Conservation (phyloP, 73 alveolate genomes). For the Paramecium primaurelia region DNA sequence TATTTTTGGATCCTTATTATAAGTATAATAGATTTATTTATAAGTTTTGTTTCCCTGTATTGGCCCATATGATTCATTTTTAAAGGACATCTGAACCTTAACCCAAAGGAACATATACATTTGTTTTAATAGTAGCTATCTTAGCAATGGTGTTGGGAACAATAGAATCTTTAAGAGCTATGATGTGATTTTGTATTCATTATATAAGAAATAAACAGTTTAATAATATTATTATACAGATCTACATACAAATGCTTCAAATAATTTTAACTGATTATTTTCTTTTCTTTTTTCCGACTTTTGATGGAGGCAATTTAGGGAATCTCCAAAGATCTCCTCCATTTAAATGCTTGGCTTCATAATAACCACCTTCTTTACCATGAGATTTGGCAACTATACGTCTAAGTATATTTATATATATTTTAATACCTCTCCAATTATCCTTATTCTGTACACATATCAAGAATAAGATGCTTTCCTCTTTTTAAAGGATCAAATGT, state of each 20-base stretch:
- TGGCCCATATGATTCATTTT: constrained; percentile 15
- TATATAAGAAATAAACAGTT: not conserved
- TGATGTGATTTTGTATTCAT: not conserved
- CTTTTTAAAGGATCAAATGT: constrained; percentile 62
- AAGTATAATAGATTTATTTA: not conserved
- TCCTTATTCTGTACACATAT: constrained; percentile 74
- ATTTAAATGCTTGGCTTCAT: constrained; percentile 53
- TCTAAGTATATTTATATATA: not conserved
- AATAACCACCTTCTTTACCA: constrained; percentile 76
- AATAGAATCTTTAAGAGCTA: constrained; percentile 3
- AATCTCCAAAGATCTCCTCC: constrained; percentile 84
- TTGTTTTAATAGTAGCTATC: not conserved
- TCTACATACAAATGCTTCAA: not conserved
- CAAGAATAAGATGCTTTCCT: constrained; percentile 69
- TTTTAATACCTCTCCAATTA: constrained; percentile 60
- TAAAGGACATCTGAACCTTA: not conserved
- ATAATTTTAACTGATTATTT: not conserved
- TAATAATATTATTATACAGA: not conserved
- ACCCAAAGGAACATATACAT: not conserved
- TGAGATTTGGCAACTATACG: constrained; percentile 71
- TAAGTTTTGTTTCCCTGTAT: constrained; percentile 14
- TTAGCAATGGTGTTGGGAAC: constrained; percentile 19
- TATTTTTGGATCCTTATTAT: not conserved
- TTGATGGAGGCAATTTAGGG: constrained; percentile 65
- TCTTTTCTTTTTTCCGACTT: constrained; percentile 64